Percentiles rank a stretch among this genome's conserved stretches.
Evolutionary conservation across 768 basidiomycete species (phyloP).

Genomic region (Mycena maculata): DNA sequence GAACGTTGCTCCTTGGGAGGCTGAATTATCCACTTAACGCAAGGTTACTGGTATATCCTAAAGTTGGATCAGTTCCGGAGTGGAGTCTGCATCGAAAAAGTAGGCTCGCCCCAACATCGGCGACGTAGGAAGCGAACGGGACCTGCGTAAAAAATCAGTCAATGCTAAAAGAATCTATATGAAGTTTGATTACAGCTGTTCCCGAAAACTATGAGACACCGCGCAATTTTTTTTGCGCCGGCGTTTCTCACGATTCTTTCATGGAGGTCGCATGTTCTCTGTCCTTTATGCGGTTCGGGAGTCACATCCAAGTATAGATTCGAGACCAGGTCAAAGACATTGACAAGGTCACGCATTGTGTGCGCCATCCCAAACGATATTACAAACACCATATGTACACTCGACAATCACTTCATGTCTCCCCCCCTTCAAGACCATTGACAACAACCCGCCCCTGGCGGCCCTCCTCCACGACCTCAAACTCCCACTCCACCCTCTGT

Average conservation of each 20-base stretch:
- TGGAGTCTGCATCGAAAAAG: neutral
- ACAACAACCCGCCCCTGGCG: neutral
- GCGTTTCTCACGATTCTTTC: too few relatives aligned
- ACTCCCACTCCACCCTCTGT: slow-evolving; percentile 19
- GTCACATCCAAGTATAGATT: too few relatives aligned
- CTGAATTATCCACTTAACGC: slow-evolving; percentile 10
- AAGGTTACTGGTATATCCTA: slow-evolving; percentile 11
- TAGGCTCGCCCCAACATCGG: slow-evolving; percentile 13
- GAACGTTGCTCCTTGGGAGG: slow-evolving; percentile 15
- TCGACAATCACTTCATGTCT: slow-evolving; percentile 13
- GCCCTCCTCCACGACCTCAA: slow-evolving; percentile 10
- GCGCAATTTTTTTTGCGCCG: too few relatives aligned
- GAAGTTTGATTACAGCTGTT: too few relatives aligned
- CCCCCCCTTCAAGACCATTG: neutral
- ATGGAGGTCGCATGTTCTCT: too few relatives aligned
- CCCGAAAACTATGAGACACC: too few relatives aligned
- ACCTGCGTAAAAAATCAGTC: slow-evolving; percentile 9
- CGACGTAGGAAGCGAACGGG: slow-evolving; percentile 17
- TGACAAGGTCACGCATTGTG: too few relatives aligned
- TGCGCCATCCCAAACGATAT: neutral
- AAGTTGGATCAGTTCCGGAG: neutral
- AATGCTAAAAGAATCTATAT: too few relatives aligned
- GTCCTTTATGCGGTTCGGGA: too few relatives aligned
- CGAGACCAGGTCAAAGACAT: too few relatives aligned
- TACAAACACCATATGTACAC: neutral